phyloP scores from a whole-genome alignment of 805 yeast species.

The Zygosaccharomyces pseudorouxii region DNA sequence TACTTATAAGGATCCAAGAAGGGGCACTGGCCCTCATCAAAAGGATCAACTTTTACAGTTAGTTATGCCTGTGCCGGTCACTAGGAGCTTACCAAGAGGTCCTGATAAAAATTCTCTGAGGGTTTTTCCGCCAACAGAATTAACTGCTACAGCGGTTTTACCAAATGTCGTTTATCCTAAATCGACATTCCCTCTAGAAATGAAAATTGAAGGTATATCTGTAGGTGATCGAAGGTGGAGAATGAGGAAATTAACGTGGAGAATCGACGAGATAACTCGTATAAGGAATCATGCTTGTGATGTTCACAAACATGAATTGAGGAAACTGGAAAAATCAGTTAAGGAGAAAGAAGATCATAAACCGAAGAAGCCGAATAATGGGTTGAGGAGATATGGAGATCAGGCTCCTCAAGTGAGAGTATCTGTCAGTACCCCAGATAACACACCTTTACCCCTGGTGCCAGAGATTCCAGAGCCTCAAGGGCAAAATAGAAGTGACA shows the following conservation, averaged over 20 bases:
- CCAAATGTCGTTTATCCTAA: conserved; percentile 90
- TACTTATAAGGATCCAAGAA: conserved; percentile 38
- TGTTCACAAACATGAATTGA: conserved; percentile 49
- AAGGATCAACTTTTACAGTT: conserved; percentile 39
- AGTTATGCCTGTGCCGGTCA: conserved; percentile 61
- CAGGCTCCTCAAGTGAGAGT: conserved; percentile 38
- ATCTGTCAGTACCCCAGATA: conserved; percentile 33
- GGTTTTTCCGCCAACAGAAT: conserved; percentile 92
- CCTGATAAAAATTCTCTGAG: conserved; percentile 83
- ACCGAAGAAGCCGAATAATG: conserved; percentile 26
- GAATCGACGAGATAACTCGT: conserved; percentile 77
- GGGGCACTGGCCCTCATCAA: conserved; percentile 10
- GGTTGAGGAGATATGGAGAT: conserved; percentile 37
- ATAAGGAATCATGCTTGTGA: conserved; percentile 56
- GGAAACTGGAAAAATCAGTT: conserved; percentile 25
- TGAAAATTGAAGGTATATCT: conserved; percentile 69
- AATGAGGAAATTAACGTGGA: conserved; percentile 85
- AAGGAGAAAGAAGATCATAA: conserved; percentile 39
- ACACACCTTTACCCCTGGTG: conserved; percentile 19
- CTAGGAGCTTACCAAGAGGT: conserved; percentile 73
- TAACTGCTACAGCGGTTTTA: conserved; percentile 78
- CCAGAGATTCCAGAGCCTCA: conserved; percentile 6
- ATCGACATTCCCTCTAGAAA: conserved; percentile 76
- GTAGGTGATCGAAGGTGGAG: conserved; percentile 72
- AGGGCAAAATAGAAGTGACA: conserved; percentile 12